phyloP scores from a whole-genome alignment of 257 asterid genomes.

The Salvia hispanica region DNA sequence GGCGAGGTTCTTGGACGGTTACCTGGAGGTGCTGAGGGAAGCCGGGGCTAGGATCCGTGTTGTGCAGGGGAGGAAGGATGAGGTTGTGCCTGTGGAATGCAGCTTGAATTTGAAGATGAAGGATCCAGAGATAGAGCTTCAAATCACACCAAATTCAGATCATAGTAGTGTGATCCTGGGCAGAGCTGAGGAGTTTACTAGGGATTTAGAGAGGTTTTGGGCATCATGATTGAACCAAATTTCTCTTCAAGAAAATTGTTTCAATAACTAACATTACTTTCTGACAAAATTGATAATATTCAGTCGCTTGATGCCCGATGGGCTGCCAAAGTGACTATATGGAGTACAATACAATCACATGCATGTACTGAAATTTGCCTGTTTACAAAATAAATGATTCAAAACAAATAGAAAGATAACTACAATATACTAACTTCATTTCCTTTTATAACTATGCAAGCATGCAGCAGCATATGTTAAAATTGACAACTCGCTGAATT shows the following conservation, averaged over 20 bases:
- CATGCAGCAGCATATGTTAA: background rate
- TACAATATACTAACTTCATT: conserved; percentile 11
- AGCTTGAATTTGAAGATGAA: conserved; percentile 56
- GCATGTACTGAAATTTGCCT: no score
- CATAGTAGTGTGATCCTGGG: conserved; percentile 58
- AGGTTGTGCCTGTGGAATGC: conserved; percentile 70
- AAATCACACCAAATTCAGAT: conserved; percentile 49
- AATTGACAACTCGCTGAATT: background rate
- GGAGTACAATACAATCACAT: no score
- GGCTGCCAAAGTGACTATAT: background rate
- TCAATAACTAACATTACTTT: background rate
- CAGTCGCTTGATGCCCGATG: background rate
- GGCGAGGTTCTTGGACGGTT: conserved; percentile 57
- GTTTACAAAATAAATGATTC: no score
- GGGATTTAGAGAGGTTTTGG: conserved; percentile 58
- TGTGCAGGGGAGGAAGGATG: conserved; percentile 61
- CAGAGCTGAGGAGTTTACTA: conserved; percentile 48
- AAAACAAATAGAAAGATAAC: background rate
- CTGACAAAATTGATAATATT: background rate
- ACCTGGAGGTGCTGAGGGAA: conserved; percentile 50
- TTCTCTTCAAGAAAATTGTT: background rate
- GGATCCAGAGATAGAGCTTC: conserved; percentile 50
- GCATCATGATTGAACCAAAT: conserved; percentile 24
- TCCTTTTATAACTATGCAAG: background rate
- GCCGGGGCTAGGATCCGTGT: conserved; percentile 49